phyloP scores from a whole-genome alignment of 345 rosid genomes.

The Erucastrum elatum region DNA sequence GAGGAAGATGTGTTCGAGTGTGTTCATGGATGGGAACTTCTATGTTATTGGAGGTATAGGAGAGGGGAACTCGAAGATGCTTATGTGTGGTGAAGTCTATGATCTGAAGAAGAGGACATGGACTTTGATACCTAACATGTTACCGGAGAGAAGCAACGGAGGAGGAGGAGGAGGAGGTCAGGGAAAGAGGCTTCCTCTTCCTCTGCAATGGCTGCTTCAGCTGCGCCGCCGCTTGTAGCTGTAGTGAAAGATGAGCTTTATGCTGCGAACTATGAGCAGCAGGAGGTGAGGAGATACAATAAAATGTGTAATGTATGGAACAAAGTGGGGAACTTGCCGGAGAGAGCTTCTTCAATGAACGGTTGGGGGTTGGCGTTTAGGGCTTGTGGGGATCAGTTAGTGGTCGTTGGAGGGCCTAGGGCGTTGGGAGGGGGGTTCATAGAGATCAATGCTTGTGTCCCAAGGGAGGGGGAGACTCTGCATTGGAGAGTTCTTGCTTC shows the following conservation, averaged over 20 bases:
- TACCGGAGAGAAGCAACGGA: slow-evolving; percentile 46
- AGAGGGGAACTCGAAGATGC: slow-evolving; percentile 30
- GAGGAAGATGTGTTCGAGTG: slow-evolving; percentile 72
- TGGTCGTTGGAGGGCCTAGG: slow-evolving; percentile 70
- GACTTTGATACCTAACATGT: slow-evolving; percentile 66
- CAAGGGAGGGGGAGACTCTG: slow-evolving; percentile 53
- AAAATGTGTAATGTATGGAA: slow-evolving; percentile 58
- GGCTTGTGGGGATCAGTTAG: slow-evolving; percentile 68
- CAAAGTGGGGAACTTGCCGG: slow-evolving; percentile 60
- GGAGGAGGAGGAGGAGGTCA: slow-evolving; percentile 11
- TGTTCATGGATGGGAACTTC: slow-evolving; percentile 78
- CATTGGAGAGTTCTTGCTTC: slow-evolving; percentile 66
- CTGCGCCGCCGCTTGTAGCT: slow-evolving; percentile 80
- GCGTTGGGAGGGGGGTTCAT: slow-evolving; percentile 47
- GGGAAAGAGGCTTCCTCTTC: neutral
- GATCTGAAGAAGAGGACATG: slow-evolving; percentile 59
- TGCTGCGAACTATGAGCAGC: slow-evolving; percentile 54
- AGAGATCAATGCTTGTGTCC: slow-evolving; percentile 76
- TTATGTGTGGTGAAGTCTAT: slow-evolving; percentile 65
- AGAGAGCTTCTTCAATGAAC: slow-evolving; percentile 49
- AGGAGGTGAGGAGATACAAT: slow-evolving; percentile 59
- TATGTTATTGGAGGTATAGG: slow-evolving; percentile 75
- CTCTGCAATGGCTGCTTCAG: slow-evolving; percentile 35
- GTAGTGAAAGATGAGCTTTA: slow-evolving; percentile 75
- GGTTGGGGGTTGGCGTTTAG: slow-evolving; percentile 96